Base-by-base conservation (phyloP, 2,329 filamentous ascomycete species). In the Rutstroemia sydowiana region DNA sequence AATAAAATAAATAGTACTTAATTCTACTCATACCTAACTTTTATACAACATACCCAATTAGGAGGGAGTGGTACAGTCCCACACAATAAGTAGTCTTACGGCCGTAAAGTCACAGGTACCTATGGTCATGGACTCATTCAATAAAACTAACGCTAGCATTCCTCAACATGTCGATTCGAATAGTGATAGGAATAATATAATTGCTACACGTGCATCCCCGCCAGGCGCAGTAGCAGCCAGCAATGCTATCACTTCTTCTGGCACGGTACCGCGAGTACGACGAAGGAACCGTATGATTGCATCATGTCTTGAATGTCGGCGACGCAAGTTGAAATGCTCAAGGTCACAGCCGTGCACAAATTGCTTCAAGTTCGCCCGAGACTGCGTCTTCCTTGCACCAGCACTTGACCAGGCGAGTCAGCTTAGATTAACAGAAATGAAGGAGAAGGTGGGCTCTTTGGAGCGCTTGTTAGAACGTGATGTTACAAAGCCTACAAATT, bases 261-360 rank as follows among this genome's bases (percentile, higher is more conserved):
- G 13, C 31, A 26, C 56, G 8, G 50, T 59, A 42, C 57, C 62
- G 6, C 57, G 60, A 21, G 64, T 65, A 8, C 50, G 65, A 34
- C 55, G 82, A 41, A 73, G 82, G 57, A 78, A 85, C 71, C 75
- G 80, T 62, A 77, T 85, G 73, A 84, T 87, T 66, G 78, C 78
- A 55, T 84, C 81, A 26, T 88, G 83, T 65, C 75, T 85, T 31
- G 81, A 85, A 66, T 88, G 85, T 64, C 78, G 87, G 36, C 79
- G 85, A 20, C 78, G 87, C 37, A 92, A 92, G 69, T 73, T 90
- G 51, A 88, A 87, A 66, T 92, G 87, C 70, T 84, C 88, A 70
- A 88, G 87, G 64, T 69, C 74, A 18, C 77, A 85, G 46, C 85
- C 87, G 55, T 92, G 87, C 65, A 75, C 74, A 14, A 65, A 63